These are phyloP conservation scores for Pythium coloratum DNA, from an alignment of 352 stramenopile genomes.

Conservation along the genomic window DNA sequence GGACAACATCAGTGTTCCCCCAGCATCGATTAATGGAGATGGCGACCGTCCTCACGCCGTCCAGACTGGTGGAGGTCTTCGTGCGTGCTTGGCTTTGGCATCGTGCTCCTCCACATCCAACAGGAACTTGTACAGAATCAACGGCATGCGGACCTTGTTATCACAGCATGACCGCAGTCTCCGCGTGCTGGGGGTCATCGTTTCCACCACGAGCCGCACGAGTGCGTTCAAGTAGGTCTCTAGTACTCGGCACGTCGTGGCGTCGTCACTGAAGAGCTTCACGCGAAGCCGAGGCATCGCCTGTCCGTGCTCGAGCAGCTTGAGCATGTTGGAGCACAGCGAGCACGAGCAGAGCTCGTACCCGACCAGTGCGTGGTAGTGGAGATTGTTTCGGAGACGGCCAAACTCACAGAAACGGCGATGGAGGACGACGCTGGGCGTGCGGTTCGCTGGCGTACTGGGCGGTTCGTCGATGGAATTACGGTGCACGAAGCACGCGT, in stretches of 20 bases:
- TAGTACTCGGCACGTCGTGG: background rate
- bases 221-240: background rate
- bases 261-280: conserved; percentile 1
- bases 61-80: background rate
- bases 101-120: background rate
- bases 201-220: background rate
- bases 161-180: background rate
- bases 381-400: background rate
- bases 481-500: background rate
- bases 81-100: background rate
- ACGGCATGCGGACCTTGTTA: background rate
- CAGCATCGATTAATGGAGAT: background rate
- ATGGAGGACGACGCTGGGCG: background rate
- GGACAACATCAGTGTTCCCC: background rate
- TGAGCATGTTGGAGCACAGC: background rate
- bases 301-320: background rate
- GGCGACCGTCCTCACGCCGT: background rate
- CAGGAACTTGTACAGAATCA: background rate
- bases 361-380: background rate
- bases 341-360: background rate
- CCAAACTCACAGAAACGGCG: background rate
- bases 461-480: background rate
- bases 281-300: background rate
- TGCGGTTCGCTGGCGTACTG: background rate
- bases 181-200: background rate